Evolutionary conservation across 2,329 filamentous ascomycete species (phyloP), one percentile per base, ranked within the genome.

Genomic region (Aspergillus sp.): DNA sequence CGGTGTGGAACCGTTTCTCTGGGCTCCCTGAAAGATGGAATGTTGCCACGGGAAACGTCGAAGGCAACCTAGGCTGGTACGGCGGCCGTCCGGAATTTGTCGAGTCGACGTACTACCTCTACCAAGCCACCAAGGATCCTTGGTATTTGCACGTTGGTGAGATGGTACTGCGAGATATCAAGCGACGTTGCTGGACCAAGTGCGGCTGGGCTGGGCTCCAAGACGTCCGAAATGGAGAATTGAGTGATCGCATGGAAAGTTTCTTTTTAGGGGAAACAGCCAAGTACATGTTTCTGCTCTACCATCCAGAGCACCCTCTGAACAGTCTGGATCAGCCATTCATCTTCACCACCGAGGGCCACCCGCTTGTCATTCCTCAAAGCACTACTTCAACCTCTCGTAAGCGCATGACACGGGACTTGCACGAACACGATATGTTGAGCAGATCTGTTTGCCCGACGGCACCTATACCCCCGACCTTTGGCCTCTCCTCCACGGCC

Each of bases 81-180:
- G 92, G 92, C 11, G 92, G 96, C 23, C 87, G 95, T 25, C 95
- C 95, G 5, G 95, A 99, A 76, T 98, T 98, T 73, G 93, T 97
- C 68, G 95, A 99, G 78, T 97, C 93, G 1, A 97, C 91, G 0
- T 99, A 96, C 78, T 92, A 98, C 72, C 82, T 99, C n/a, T 98
- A 96, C 75, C 89, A 91, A 54, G 93, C 94, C 2, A 98, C 95
- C 0, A 87, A 89, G 69, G 95, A 99, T 75, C 93, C 93, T 0
- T 99, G 94, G 93, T 98, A 97, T 77, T 82, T 98, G 4, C 90
- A 97, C 73, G 91, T 96, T 22, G 95, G 93, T 30, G 95, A 99
- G 76, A 99, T 99, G 95, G 89, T 93, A 0, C 82, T 97, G 59
- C 86, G 87, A 61, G 95, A 99, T 72, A 93, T 99, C 71, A 89